These are phyloP conservation scores for Orbilia blumenaviensis DNA, from an alignment of 2,329 filamentous ascomycete genomes.

Conservation along the genomic window DNA sequence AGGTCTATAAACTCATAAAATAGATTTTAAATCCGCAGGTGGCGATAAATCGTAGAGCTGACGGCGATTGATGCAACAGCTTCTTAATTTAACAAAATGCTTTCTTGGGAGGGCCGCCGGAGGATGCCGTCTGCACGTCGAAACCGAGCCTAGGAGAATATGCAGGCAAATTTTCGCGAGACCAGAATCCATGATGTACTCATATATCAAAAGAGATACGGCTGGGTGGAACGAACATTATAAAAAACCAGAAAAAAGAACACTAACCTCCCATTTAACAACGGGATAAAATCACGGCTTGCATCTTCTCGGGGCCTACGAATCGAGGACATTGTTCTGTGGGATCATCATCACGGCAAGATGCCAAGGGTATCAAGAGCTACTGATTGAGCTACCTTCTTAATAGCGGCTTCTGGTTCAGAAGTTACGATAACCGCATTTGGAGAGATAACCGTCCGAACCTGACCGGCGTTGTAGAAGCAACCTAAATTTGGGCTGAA, in stretches of 20 bases:
- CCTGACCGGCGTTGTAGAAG: not conserved
- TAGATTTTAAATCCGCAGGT: not conserved
- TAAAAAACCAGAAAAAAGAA: not conserved
- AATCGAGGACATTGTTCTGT: not conserved
- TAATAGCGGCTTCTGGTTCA: not conserved
- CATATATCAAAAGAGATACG: not conserved
- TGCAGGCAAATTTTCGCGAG: not conserved
- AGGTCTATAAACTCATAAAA: too few relatives aligned
- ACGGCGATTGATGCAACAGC: not conserved
- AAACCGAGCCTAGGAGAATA: not conserved
- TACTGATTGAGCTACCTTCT: not conserved
- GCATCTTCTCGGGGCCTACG: not conserved
- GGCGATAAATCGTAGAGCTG: too few relatives aligned
- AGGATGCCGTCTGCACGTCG: too few relatives aligned
- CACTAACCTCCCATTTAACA: too few relatives aligned
- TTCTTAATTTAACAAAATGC: too few relatives aligned
- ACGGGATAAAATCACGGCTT: not conserved
- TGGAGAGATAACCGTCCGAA: not conserved
- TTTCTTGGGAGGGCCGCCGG: too few relatives aligned
- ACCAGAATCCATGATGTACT: too few relatives aligned
- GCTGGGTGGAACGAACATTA: not conserved
- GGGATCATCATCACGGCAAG: not conserved
- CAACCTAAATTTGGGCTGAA: not conserved
- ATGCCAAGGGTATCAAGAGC: not conserved
- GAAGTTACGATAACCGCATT: conserved; percentile 1